Evolutionary conservation across 1,284 basidiomycete genomes (phyloP).

Genomic region (Moesziomyces parantarcticus): DNA sequence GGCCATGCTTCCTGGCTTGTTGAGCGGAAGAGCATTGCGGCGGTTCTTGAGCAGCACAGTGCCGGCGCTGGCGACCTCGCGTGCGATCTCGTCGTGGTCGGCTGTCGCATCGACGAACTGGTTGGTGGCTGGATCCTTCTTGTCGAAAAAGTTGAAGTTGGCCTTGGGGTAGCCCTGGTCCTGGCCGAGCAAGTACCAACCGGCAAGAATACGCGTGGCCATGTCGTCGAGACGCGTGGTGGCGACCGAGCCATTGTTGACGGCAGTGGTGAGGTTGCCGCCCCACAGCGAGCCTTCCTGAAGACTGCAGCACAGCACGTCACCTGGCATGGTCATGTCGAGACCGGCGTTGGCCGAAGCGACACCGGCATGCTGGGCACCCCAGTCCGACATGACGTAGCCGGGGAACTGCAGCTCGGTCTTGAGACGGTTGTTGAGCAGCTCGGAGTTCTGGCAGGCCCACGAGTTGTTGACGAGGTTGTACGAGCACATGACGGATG

Average conservation of each 20-base stretch:
- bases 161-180: constrained; percentile 59
- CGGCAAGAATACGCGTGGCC: constrained; percentile 65
- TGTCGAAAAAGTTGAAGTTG: constrained; percentile 59
- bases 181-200: constrained; percentile 68
- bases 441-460: constrained; percentile 76
- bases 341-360: constrained; percentile 74
- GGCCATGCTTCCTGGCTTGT: constrained; percentile 48
- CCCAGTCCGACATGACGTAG: constrained; percentile 70
- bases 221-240: constrained; percentile 72
- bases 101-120: constrained; percentile 77
- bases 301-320: constrained; percentile 38
- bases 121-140: constrained; percentile 68
- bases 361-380: constrained; percentile 57
- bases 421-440: constrained; percentile 79
- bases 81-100: constrained; percentile 77
- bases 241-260: constrained; percentile 78
- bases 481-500: constrained; percentile 69
- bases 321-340: constrained; percentile 72
- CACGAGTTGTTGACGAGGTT: constrained; percentile 73
- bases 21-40: constrained; percentile 47
- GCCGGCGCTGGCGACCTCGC: constrained; percentile 79
- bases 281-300: constrained; percentile 47
- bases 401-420: constrained; percentile 82
- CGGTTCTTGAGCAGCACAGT: constrained; percentile 80
- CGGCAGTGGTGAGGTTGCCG: constrained; percentile 74